Evolutionary conservation across 169 alveolate genomes (phyloP).

Genomic region (Ichthyophthirius multifiliis): DNA sequence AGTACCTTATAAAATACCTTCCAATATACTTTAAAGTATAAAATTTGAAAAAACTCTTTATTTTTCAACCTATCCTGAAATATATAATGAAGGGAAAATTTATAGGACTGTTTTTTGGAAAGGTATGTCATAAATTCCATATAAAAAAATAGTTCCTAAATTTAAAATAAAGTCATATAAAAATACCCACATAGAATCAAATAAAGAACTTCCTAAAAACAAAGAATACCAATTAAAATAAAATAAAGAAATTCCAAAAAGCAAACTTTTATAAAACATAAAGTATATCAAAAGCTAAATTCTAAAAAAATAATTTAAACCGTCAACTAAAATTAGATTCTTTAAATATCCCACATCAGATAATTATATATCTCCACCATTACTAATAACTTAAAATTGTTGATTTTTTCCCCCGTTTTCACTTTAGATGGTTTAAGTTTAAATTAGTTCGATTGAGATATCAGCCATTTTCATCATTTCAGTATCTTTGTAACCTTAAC

Average conservation of each 20-base stretch:
- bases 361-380: slow-evolving; percentile 63
- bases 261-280: slow-evolving; percentile 49
- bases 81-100: slow-evolving; percentile 20
- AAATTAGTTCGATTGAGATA: slow-evolving; percentile 48
- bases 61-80: slow-evolving; percentile 31
- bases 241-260: slow-evolving; percentile 42
- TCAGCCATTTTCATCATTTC: slow-evolving; percentile 82
- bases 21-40: slow-evolving; percentile 9
- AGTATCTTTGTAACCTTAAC: slow-evolving; percentile 86
- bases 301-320: slow-evolving; percentile 52
- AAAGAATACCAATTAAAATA: slow-evolving; percentile 37
- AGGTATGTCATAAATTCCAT: slow-evolving; percentile 21
- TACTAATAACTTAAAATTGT: too few relatives aligned
- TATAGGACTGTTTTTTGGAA: background rate
- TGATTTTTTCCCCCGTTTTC: background rate
- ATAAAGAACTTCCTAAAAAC: slow-evolving; percentile 20
- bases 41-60: slow-evolving; percentile 3
- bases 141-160: background rate
- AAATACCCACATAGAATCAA: slow-evolving; percentile 33
- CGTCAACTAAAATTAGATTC: slow-evolving; percentile 50
- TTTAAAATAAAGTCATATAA: slow-evolving; percentile 12
- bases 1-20: slow-evolving; percentile 13
- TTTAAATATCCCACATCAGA: slow-evolving; percentile 45
- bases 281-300: slow-evolving; percentile 37
- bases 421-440: background rate